These are phyloP conservation scores for Trypanosoma vivax DNA, from an alignment of 208 protist species.

Conservation along the genomic window DNA sequence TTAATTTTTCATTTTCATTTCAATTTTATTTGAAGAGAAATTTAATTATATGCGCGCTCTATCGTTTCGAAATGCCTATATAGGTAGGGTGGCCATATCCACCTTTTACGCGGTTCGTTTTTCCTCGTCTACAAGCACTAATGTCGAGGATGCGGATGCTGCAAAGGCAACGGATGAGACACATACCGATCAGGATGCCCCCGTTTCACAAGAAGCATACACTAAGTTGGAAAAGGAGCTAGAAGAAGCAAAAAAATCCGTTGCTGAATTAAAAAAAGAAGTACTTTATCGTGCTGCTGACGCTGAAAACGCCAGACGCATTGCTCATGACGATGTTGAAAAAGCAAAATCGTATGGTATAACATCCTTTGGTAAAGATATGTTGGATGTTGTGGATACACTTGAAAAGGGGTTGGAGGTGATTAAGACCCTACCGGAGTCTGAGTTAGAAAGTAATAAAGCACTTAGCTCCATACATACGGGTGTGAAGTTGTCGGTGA, in stretches of 20 bases:
- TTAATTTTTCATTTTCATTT: constrained; percentile 14
- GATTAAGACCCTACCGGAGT: constrained; percentile 40
- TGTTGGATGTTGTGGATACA: constrained; percentile 90
- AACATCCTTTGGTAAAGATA: constrained; percentile 85
- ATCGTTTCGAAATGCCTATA: constrained; percentile 3
- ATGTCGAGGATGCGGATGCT: constrained; percentile 17
- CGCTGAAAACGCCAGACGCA: constrained; percentile 83
- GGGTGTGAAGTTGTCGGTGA: constrained; percentile 79
- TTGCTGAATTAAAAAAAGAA: constrained; percentile 80
- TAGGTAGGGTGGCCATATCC: constrained; percentile 5
- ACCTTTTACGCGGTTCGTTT: constrained; percentile 16
- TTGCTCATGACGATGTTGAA: constrained; percentile 84
- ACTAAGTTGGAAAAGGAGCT: constrained; percentile 61
- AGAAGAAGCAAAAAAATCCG: constrained; percentile 38
- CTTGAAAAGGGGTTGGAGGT: constrained; percentile 84
- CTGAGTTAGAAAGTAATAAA: constrained; percentile 56
- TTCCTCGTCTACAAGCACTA: constrained; percentile 32
- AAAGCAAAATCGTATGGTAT: constrained; percentile 88
- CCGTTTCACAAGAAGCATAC: constrained; percentile 16
- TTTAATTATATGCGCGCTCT: constrained; percentile 17
- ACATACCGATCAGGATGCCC: not conserved
- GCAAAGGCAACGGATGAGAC: constrained; percentile 20
- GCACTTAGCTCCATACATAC: constrained; percentile 60
- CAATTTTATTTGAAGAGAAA: not conserved
- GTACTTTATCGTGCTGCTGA: constrained; percentile 82